phyloP scores from a whole-genome alignment of 768 basidiomycete species.

The Megacollybia marginata region DNA sequence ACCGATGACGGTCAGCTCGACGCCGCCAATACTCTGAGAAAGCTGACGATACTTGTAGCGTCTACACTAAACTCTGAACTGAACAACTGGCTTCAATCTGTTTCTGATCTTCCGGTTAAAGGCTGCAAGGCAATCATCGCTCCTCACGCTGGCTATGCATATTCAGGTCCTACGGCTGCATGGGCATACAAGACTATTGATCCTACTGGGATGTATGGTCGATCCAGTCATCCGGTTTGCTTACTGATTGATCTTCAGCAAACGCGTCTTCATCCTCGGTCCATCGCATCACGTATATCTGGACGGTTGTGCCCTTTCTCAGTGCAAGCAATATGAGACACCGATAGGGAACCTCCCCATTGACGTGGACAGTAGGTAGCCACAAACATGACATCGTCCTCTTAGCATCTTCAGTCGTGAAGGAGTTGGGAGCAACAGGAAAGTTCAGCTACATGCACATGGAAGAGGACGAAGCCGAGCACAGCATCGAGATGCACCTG shows the following conservation, averaged over 20 bases:
- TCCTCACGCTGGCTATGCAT: constrained; percentile 97
- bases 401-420: constrained; percentile 42
- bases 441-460: constrained; percentile 64
- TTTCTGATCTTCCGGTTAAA: constrained; percentile 34
- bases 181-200: constrained; percentile 95
- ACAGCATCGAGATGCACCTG: constrained; percentile 97
- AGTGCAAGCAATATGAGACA: constrained; percentile 72
- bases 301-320: constrained; percentile 78
- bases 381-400: neutral
- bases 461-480: constrained; percentile 83
- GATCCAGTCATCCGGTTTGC: neutral
- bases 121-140: constrained; percentile 86
- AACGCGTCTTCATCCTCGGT: constrained; percentile 89
- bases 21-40: no score
- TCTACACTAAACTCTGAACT: no score
- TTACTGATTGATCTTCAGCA: constrained; percentile 35
- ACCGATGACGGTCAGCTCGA: no score
- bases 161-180: constrained; percentile 89
- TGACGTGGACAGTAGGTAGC: constrained; percentile 65
- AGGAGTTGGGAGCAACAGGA: constrained; percentile 55
- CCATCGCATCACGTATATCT: constrained; percentile 93
- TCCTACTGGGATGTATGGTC: constrained; percentile 65
- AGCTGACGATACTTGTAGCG: no score
- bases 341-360: constrained; percentile 79
- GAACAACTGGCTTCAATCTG: no score